A percentile compares a stretch with the other conserved stretches of the same genome.
Conservation (phyloP, 2,329 filamentous ascomycete species). For the Aureobasidium vineae region DNA sequence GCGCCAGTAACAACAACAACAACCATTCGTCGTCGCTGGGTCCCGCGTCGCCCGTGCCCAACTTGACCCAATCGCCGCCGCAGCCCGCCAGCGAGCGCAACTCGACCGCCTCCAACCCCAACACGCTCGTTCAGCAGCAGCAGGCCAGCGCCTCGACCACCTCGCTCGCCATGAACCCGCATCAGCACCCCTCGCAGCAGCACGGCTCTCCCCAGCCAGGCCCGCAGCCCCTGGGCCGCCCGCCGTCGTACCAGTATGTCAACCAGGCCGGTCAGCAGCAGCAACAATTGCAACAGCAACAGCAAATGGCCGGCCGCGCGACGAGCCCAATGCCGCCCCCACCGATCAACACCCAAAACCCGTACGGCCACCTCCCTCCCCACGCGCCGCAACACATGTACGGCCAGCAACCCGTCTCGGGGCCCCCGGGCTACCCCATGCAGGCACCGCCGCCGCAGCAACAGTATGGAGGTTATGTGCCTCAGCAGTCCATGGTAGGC, state of each 20-base stretch:
- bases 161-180: constrained; percentile 43
- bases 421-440: constrained; percentile 41
- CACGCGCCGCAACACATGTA: constrained; percentile 43
- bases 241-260: constrained; percentile 63
- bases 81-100: constrained; percentile 36
- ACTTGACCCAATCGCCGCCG: constrained; percentile 38
- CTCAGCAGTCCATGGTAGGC: constrained; percentile 28
- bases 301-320: constrained; percentile 51
- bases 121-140: constrained; percentile 34
- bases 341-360: constrained; percentile 51
- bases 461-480: constrained; percentile 28
- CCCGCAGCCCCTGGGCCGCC: constrained; percentile 56
- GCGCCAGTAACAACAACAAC: constrained; percentile 37
- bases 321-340: constrained; percentile 46
- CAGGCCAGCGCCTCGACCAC: constrained; percentile 44
- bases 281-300: constrained; percentile 43
- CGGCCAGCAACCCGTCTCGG: constrained; percentile 39
- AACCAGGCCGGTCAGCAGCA: constrained; percentile 41
- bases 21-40: constrained; percentile 31
- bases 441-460: constrained; percentile 37
- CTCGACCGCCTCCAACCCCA: constrained; percentile 35
- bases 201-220: constrained; percentile 41
- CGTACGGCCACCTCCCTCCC: constrained; percentile 42
- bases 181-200: constrained; percentile 42
- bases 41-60: constrained; percentile 31